Evolutionary conservation across 108 stramenopile species (phyloP), one percentile per base, ranked within the genome.

Genomic region (Cyclostephanos invisitatus): DNA sequence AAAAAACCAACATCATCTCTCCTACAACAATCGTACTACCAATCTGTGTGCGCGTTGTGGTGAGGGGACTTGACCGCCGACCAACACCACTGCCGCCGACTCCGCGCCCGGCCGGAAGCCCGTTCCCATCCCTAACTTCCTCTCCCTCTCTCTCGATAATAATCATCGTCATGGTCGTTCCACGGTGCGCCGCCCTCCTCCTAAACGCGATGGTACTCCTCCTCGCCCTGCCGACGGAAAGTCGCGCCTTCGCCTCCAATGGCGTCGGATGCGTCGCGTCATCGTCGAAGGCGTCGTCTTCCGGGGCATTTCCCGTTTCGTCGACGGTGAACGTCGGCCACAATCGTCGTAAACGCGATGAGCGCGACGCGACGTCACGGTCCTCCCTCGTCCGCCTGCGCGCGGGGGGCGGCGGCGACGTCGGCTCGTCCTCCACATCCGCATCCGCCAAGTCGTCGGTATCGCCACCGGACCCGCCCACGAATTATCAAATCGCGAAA

Each of bases 381-480:
- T 15, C 44, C 56, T 35, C 60, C 37, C 60, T 61, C 36, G 37
- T 18, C 20, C 60, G 36, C 21, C 60, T 61, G 21, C 56, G 56
- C 56, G 56, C 56, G 1, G 56, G 56, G 3, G 56, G 8, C 12
- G 29, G 7, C 2, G 53, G 53, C 25, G 22, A 7, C 36, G 49
- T 4, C 51, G 36, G 20, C 51, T 53, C 22, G 6, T 55, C 64
- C 14, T 24, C 62, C 20, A 40, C 64, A 3, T 18, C 51, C 25
- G 47, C n/a, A n/a, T n/a, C 72, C 25, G 36, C 24, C 12, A 14
- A 49, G 10, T 12, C 44, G 25, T 32, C 37, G 15, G 24, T 59
- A 25, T 54, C 78, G 11, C 80, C 80, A 20, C 89, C 91, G 20
- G 57, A 80, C 0, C 75, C 80, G 10, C 91, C 94, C 29, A 84